phyloP scores from a whole-genome alignment of 495 filamentous ascomycete genomes.

The Pseudoneurospora amorphoporcata region DNA sequence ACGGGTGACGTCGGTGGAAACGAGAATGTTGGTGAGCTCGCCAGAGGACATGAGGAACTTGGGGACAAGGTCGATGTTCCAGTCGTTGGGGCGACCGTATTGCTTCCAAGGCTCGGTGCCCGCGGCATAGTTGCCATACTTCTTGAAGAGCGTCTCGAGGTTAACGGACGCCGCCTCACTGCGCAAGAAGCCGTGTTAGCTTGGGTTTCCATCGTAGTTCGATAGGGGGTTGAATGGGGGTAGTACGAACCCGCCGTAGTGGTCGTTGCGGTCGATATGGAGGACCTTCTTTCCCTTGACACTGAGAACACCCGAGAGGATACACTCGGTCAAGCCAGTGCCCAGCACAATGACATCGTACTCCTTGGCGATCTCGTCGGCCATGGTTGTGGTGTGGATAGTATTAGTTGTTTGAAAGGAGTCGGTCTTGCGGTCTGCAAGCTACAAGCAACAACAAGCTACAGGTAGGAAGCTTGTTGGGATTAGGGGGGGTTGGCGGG shows the following conservation, averaged over 20 bases:
- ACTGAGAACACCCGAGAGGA: slow-evolving; percentile 93
- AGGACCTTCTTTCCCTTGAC: slow-evolving; percentile 98
- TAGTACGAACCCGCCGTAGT: slow-evolving; percentile 84
- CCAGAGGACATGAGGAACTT: slow-evolving; percentile 98
- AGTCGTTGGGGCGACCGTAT: slow-evolving; percentile 92
- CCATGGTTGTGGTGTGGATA: slow-evolving; percentile 26
- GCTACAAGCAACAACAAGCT: not conserved
- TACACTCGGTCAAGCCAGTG: slow-evolving; percentile 96
- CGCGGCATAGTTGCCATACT: slow-evolving; percentile 69
- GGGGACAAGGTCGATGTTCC: slow-evolving; percentile 97
- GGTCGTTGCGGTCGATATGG: slow-evolving; percentile 97
- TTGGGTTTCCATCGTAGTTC: not conserved
- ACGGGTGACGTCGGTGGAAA: slow-evolving; percentile 91
- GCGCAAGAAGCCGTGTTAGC: slow-evolving; percentile 24
- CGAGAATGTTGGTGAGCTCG: slow-evolving; percentile 94
- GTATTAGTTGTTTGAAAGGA: not conserved
- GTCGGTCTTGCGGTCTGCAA: not conserved
- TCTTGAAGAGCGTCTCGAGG: slow-evolving; percentile 90
- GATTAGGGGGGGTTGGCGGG: not conserved
- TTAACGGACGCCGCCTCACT: slow-evolving; percentile 92
- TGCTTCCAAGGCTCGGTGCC: slow-evolving; percentile 96
- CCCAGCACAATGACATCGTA: slow-evolving; percentile 98
- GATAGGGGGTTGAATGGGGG: slow-evolving; percentile 4
- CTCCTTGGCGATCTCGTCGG: slow-evolving; percentile 94
- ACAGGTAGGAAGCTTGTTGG: not conserved